Percentiles rank a stretch among this genome's conserved stretches.
These are phyloP conservation scores for Cupressus sempervirens DNA, from an alignment of 75 land plant genomes.

Conservation along the genomic window DNA sequence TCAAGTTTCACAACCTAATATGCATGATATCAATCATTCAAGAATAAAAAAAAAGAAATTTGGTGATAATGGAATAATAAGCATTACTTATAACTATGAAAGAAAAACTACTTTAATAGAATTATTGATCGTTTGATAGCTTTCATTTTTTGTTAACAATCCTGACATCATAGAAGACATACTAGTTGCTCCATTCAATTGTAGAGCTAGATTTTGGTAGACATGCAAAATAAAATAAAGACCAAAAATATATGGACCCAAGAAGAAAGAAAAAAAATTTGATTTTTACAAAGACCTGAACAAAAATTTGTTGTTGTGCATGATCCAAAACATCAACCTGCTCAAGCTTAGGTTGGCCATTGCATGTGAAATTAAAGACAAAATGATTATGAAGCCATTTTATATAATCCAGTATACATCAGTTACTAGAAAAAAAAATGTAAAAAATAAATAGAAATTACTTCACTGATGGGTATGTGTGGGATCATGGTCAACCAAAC, in stretches of 20 bases:
- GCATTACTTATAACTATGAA: conserved; percentile 18
- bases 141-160: conserved; percentile 11
- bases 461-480: neutral
- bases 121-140: neutral
- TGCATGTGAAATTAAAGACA: conserved; percentile 35
- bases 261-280: neutral
- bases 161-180: neutral
- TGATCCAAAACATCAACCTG: conserved; percentile 79
- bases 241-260: neutral
- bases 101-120: conserved; percentile 24
- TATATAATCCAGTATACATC: neutral
- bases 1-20: conserved; percentile 31
- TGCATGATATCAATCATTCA: neutral
- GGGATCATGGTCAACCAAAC: too few species aligned
- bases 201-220: neutral
- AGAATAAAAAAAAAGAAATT: neutral
- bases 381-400: neutral
- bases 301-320: conserved; percentile 85
- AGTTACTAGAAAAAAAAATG: neutral
- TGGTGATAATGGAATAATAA: neutral
- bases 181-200: too few species aligned
- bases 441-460: neutral
- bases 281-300: conserved; percentile 55
- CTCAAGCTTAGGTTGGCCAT: conserved; percentile 78
- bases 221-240: too few species aligned